Conservation (phyloP, 2,329 filamentous ascomycete genomes). For the Trichoderma citrinoviride region DNA sequence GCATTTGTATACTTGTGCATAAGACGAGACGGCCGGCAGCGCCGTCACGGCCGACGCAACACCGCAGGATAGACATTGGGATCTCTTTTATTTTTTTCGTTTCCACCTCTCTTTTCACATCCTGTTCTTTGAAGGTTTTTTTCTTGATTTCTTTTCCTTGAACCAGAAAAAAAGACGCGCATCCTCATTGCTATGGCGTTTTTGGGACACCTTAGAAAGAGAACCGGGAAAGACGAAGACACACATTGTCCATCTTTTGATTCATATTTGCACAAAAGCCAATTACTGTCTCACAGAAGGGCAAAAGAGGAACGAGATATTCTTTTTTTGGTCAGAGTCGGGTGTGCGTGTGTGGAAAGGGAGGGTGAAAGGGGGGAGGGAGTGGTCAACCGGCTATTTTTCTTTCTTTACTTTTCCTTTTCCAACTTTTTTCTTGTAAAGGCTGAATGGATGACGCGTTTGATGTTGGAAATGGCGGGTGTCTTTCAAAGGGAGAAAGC, state of each 20-base stretch:
- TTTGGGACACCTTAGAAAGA: conserved; percentile 29
- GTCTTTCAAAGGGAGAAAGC: neutral
- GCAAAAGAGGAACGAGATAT: neutral
- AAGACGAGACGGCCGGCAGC: conserved; percentile 28
- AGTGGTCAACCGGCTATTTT: neutral
- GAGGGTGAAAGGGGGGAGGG: neutral
- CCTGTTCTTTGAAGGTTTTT: conserved; percentile 17
- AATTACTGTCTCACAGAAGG: conserved; percentile 6
- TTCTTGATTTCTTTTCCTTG: conserved; percentile 14
- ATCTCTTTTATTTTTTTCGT: conserved; percentile 19
- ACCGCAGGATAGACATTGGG: conserved; percentile 30
- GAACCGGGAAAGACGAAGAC: conserved; percentile 13
- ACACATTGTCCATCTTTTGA: conserved; percentile 19
- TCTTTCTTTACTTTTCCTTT: neutral
- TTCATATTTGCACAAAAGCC: conserved; percentile 10
- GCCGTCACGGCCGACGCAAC: conserved; percentile 25
- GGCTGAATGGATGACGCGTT: conserved; percentile 2
- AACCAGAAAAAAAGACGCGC: conserved; percentile 22
- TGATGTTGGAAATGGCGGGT: conserved; percentile 8
- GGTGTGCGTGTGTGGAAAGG: neutral
- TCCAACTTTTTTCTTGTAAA: no score
- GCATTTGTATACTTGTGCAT: conserved; percentile 44
- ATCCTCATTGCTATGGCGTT: conserved; percentile 34
- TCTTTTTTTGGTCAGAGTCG: conserved; percentile 4
- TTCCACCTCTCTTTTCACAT: conserved; percentile 17